These are phyloP conservation scores for Clavispora vitiphila DNA, from an alignment of 805 yeast genomes.

Conservation along the genomic window DNA sequence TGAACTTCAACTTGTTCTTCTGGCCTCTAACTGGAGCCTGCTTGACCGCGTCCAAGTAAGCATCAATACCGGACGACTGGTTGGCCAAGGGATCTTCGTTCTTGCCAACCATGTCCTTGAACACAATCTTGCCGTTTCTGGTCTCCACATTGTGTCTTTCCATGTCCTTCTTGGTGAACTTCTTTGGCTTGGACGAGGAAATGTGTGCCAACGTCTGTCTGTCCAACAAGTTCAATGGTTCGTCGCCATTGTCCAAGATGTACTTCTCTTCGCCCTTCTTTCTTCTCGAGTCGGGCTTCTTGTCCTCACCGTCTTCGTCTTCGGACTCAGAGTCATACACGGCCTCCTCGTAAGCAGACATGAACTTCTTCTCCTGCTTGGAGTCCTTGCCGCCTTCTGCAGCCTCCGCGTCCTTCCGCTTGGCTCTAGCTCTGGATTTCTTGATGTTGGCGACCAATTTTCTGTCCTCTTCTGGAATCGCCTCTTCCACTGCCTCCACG, in stretches of 20 bases:
- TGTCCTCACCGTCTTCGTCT: conserved; percentile 51
- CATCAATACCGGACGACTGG: conserved; percentile 65
- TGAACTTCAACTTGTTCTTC: conserved; percentile 83
- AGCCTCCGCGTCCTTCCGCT: conserved; percentile 54
- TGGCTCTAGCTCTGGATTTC: conserved; percentile 79
- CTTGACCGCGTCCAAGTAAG: conserved; percentile 89
- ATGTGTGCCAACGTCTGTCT: conserved; percentile 80
- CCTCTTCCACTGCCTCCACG: conserved; percentile 71
- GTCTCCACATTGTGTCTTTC: conserved; percentile 33
- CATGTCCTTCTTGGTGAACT: conserved; percentile 41
- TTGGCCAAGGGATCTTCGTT: conserved; percentile 40
- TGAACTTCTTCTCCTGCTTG: conserved; percentile 43
- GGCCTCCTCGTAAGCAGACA: conserved; percentile 91
- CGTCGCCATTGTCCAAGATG: conserved; percentile 70
- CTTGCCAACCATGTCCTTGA: conserved; percentile 44
- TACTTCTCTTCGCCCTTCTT: conserved; percentile 47
- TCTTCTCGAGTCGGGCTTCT: conserved; percentile 31
- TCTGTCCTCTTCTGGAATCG: conserved; percentile 86
- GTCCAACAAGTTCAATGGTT: conserved; percentile 85
- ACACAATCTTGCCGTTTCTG: conserved; percentile 63
- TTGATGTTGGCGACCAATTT: conserved; percentile 81
- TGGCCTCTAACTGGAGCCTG: conserved; percentile 94
- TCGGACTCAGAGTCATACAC: conserved; percentile 64
- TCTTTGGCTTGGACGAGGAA: conserved; percentile 80
- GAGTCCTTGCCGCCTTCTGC: conserved; percentile 24